Evolutionary conservation across 768 basidiomycete species (phyloP), one percentile per base, ranked within the genome.

Genomic region (Pisolithus marmoratus): DNA sequence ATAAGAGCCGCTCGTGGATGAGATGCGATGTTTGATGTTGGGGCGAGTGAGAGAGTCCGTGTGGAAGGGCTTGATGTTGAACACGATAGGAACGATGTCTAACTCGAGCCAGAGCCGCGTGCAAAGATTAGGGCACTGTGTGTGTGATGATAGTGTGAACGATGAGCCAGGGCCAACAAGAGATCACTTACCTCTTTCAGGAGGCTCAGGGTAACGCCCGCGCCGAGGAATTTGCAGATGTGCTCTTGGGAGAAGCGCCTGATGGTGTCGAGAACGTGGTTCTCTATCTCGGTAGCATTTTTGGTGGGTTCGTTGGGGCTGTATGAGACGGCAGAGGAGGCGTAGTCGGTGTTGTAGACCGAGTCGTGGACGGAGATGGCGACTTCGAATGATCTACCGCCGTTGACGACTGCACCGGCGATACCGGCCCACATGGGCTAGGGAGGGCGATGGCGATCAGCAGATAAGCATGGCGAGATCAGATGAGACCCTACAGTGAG

Each of bases 371-470:
- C 75, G 51, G 87, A 87, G 62, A 90, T 74, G 38, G 87, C 84
- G 62, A 92, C 70, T 69, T 90, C 87, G 53, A 78, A 82, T 51
- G 77, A 70, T 47, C 76, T 78, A 51, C 77, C 79, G 62, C 81
- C 80, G 62, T 82, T 76, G 63, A 83, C 64, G 45, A 81, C 64
- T 22, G 70, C 71, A 38, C 86, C 87, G 3, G 87, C 84, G 46
- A 90, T 75, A 60, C 87, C 90, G 54, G 84, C 87, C 88, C 89
- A 92, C 89, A 92, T 90, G 20, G 89, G 86, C 89, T 91, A 62
- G 37, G 60, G 49, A 59, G n/a, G 40, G 34, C 12, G 37, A 46
- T 36, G 49, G 9, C 52, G 38, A 63, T 59, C 46, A 60, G 26
- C 49, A 22, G 31, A 47, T 29, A 14, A 20, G 9, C 8, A 34